Evolutionary conservation across 2,329 filamentous ascomycete species (phyloP), one percentile per base, ranked within the genome.

Genomic region (Endoconidiophora laricicola): DNA sequence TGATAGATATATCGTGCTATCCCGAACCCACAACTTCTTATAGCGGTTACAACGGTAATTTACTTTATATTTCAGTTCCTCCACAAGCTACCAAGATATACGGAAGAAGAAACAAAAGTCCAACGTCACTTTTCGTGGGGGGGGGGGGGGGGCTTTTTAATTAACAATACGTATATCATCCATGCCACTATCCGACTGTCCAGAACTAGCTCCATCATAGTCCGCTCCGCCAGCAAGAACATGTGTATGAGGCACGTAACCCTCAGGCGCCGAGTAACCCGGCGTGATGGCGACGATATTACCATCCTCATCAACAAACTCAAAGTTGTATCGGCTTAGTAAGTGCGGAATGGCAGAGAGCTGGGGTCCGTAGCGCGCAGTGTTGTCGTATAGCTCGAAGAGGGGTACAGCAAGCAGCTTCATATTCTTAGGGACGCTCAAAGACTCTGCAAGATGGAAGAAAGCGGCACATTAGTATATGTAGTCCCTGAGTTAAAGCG

Each of bases 361-460:
- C 63, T 98, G 91, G 3, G 91, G 91, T 0, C 91, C 91, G 62
- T 98, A 98, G 53, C 91, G 75, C 10, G 82, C 83, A 0, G 86
- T 94, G 66, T 98, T 98, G 61, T 98, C 91, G 70, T 98, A 98
- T 38, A 98, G 78, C 68, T 98, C 91, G 66, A 96, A 96, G 1
- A 98, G 73, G 0, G 91, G 91, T 1, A 98, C 91, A 1, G 91
- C 91, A 39, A 98, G 81, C 22, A 98, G 79, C 65, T 98, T 98
- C 91, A 98, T 96, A 68, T 98, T 98, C 70, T 98, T 98, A 0
- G 91, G 91, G 6, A 98, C 91, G 60, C 85, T 93, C 41, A 98
- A 74, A 12, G 96, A 84, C 69, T 95, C 87, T 94, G 63, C 50
- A 6, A 16, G 5, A 2, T 5, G 33, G 4, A n/a, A 18, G 43